A percentile compares a stretch with the other conserved stretches of the same genome.
These are phyloP conservation scores for Angomonas deanei DNA, from an alignment of 208 protist species.

Conservation along the genomic window DNA sequence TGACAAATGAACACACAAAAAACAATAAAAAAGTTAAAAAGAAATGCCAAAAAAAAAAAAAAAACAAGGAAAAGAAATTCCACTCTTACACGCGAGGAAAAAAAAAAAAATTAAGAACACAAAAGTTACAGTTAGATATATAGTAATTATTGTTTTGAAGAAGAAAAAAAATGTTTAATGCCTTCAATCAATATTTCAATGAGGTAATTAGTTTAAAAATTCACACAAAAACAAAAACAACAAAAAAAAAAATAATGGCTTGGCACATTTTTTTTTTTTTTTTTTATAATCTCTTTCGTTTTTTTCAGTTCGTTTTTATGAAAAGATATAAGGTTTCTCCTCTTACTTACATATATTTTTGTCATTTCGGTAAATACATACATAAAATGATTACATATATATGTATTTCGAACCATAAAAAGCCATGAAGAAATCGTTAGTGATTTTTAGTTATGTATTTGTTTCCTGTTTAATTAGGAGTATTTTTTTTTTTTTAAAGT, in stretches of 20 bases:
- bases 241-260: slow-evolving; percentile 4
- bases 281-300: too few relatives aligned
- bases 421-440: too few relatives aligned
- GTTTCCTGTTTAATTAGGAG: too few relatives aligned
- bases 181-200: too few relatives aligned
- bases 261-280: background rate
- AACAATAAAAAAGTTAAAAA: background rate
- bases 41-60: slow-evolving; percentile 3
- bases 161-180: too few relatives aligned
- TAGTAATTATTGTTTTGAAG: too few relatives aligned
- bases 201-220: too few relatives aligned
- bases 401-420: background rate
- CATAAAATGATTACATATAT: slow-evolving; percentile 1
- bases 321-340: too few relatives aligned
- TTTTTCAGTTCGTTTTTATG: too few relatives aligned
- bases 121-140: background rate
- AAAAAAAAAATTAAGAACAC: slow-evolving; percentile 3
- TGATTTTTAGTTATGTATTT: too few relatives aligned
- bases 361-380: background rate
- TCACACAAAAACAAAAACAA: slow-evolving; percentile 1
- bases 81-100: background rate
- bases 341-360: background rate
- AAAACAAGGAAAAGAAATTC: background rate
- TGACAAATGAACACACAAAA: slow-evolving; percentile 3
- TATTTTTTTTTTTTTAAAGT: too few relatives aligned